Base-by-base conservation (phyloP, 2,329 filamentous ascomycete species). In the Clonostachys sp. region DNA sequence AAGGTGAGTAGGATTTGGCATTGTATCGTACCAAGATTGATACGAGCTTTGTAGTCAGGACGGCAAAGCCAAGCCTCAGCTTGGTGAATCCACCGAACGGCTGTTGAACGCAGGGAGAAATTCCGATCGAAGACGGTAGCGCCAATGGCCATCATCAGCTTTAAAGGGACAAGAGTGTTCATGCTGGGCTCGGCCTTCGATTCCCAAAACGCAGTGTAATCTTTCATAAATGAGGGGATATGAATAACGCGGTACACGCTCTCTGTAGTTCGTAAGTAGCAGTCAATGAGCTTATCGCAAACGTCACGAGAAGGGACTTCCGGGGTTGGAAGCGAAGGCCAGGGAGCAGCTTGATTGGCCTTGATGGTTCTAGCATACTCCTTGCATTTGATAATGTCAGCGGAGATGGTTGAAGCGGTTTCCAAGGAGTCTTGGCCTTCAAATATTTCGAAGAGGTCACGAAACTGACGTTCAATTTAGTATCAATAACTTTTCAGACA, bases 171-270 rank as follows among this genome's bases (percentile, higher is more conserved):
- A 9, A 77, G 45, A 54, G 80, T 80, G 7, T 64, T 60, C 13
- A 63, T 56, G 34, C 66, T 72, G 24, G 24, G 24, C 9, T 30
- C 24, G 24, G 24, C 9, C 45, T 33, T 36, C 2, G 60, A 53
- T 2, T 67, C 63, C 75, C 74, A 80, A 57, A 74, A 77, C 4
- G 58, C 55, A 9, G 68, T 65, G 53, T 83, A 85, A 34, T 81
- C 75, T 12, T 65, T 65, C 42, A 69, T 64, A 51, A 86, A 84
- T 0, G 73, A 75, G 0, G 81, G 80, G 1, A 78, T 58, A 56
- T 86, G 77, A 9, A 86, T 48, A 24, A 86, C 69, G 4, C 82
- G 72, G 51, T 78, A 72, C 13, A 78, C 73, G 2, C 75, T 74
- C 54, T 84, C 80, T 40, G 79, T 72, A 1, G 75, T 75, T 42